These are phyloP conservation scores for Cutaneotrichosporon cutaneum DNA, from an alignment of 1,284 basidiomycete species.

Conservation along the genomic window DNA sequence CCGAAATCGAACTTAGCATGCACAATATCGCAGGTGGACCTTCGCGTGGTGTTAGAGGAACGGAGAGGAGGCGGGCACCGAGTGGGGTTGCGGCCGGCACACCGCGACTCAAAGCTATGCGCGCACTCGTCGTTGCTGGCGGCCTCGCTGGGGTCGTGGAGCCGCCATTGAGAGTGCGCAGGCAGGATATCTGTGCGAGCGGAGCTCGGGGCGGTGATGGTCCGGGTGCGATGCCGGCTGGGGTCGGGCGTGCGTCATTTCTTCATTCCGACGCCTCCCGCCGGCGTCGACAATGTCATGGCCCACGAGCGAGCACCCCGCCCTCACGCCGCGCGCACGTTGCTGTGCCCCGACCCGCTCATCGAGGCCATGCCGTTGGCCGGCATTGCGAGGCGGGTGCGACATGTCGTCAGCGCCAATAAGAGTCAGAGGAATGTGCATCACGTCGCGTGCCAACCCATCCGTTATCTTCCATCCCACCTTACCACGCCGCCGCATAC, in stretches of 20 bases:
- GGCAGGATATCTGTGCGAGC: background rate
- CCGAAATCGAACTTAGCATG: constrained; percentile 9
- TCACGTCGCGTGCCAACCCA: background rate
- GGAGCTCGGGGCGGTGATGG: background rate
- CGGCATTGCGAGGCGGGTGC: too few species aligned
- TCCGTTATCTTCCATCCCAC: background rate
- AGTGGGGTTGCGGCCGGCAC: background rate
- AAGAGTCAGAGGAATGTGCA: background rate
- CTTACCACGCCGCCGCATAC: background rate
- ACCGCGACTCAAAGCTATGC: background rate
- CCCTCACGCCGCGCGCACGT: too few species aligned
- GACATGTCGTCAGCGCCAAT: background rate
- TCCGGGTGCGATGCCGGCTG: background rate
- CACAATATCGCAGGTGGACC: constrained; percentile 5
- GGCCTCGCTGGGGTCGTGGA: too few species aligned
- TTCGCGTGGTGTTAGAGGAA: background rate
- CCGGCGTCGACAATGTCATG: background rate
- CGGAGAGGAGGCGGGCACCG: too few species aligned
- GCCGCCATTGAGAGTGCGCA: background rate
- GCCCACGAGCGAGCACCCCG: too few species aligned
- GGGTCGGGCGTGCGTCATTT: background rate
- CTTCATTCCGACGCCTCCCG: background rate
- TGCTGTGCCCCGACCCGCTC: too few species aligned
- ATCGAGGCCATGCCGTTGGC: too few species aligned
- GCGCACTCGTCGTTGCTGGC: background rate